Evolutionary conservation across 2,329 filamentous ascomycete species (phyloP).

Genomic region (Pseudogymnoascus sp.): DNA sequence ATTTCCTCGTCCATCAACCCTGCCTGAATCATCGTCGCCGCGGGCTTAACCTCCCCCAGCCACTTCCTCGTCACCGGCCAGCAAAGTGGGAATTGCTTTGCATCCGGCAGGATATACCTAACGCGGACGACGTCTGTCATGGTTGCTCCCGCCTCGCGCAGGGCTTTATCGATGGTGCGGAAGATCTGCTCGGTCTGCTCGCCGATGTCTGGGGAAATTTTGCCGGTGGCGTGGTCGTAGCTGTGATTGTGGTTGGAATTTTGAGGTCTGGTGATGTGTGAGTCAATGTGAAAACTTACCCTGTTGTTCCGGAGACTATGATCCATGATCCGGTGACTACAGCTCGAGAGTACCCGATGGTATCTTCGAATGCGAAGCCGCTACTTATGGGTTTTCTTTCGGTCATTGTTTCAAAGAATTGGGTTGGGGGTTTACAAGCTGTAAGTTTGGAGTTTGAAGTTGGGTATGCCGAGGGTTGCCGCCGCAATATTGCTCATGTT

Average conservation of each 20-base stretch:
- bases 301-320: slow-evolving; percentile 47
- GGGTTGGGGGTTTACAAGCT: neutral
- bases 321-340: slow-evolving; percentile 43
- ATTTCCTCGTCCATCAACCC: slow-evolving; percentile 41
- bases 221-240: slow-evolving; percentile 41
- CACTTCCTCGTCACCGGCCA: slow-evolving; percentile 43
- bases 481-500: neutral
- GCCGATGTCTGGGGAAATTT: slow-evolving; percentile 36
- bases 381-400: slow-evolving; percentile 12
- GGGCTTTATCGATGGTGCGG: slow-evolving; percentile 37
- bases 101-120: slow-evolving; percentile 42
- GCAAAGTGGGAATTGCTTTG: slow-evolving; percentile 37
- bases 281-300: slow-evolving; percentile 27
- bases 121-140: slow-evolving; percentile 43
- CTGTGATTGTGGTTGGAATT: slow-evolving; percentile 24
- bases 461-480: neutral
- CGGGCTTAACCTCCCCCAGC: slow-evolving; percentile 39
- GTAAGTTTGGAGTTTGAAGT: neutral
- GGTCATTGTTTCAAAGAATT: neutral
- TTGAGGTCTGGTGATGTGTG: neutral
- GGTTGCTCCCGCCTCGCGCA: slow-evolving; percentile 35
- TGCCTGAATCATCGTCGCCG: slow-evolving; percentile 45
- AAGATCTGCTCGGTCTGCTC: slow-evolving; percentile 43
- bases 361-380: slow-evolving; percentile 41
- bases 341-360: slow-evolving; percentile 47